Evolutionary conservation across 139 green algal species (phyloP).

Genomic region (Mychonastes homosphaera): DNA sequence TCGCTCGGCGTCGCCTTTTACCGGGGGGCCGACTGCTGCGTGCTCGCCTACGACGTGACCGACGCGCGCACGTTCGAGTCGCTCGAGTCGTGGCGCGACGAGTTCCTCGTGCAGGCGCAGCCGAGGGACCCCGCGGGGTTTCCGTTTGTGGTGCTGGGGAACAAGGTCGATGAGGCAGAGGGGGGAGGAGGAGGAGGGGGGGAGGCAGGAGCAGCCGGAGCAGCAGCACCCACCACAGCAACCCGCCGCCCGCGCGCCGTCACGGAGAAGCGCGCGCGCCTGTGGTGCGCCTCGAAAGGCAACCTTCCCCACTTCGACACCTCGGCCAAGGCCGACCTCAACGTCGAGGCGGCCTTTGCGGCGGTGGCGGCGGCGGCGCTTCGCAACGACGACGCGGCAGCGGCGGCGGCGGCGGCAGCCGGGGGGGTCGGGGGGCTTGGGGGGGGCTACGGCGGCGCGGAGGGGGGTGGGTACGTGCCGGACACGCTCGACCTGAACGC

Average conservation of each 20-base stretch:
- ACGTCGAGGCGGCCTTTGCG: conserved; percentile 86
- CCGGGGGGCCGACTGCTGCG: conserved; percentile 93
- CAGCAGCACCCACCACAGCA: neutral
- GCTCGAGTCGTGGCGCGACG: conserved; percentile 95
- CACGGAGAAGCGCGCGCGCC: conserved; percentile 87
- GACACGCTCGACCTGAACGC: too few relatives aligned
- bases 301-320: conserved; percentile 90
- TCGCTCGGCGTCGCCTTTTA: conserved; percentile 96
- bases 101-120: conserved; percentile 94
- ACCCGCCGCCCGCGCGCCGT: neutral
- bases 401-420: too few relatives aligned
- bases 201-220: conserved; percentile 14
- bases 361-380: conserved; percentile 85
- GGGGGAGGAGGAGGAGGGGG: conserved; percentile 74
- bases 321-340: conserved; percentile 76
- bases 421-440: too few relatives aligned
- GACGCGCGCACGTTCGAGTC: conserved; percentile 90
- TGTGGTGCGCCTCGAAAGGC: conserved; percentile 84
- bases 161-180: conserved; percentile 98
- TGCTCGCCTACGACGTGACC: conserved; percentile 98
- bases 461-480: too few relatives aligned
- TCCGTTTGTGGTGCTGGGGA: conserved; percentile 96
- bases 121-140: conserved; percentile 88
- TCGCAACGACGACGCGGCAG: too few relatives aligned
- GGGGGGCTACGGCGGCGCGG: too few relatives aligned